Conservation (phyloP, 805 yeast species). For the Myxozyma sirexii region DNA sequence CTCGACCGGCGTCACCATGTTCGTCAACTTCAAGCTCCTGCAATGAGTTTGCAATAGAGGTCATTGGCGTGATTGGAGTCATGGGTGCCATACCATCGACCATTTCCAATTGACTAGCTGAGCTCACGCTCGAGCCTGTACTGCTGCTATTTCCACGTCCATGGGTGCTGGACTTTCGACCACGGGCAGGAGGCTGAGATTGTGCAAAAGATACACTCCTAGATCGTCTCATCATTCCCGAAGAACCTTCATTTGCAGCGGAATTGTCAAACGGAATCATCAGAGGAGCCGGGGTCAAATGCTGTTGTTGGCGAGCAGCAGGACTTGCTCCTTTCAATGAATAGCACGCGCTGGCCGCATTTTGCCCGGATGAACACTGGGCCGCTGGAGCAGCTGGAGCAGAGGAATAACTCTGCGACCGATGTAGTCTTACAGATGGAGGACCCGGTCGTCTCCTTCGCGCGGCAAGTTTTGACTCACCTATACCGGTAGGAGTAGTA, state of each 20-base stretch:
- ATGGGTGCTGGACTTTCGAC: constrained; percentile 14
- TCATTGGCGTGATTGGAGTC: constrained; percentile 13
- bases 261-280: constrained; percentile 1
- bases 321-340: too few relatives aligned
- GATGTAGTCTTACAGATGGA: constrained; percentile 25
- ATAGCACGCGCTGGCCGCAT: too few relatives aligned
- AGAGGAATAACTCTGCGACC: constrained; percentile 28
- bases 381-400: too few relatives aligned
- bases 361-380: too few relatives aligned
- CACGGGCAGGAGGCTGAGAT: constrained; percentile 14
- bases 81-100: constrained; percentile 4
- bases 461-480: constrained; percentile 24
- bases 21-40: constrained; percentile 20
- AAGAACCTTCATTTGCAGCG: background rate
- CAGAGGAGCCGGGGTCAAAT: background rate
- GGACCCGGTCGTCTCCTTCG: constrained; percentile 28
- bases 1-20: constrained; percentile 17
- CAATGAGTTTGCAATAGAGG: constrained; percentile 3
- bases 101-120: background rate
- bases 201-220: constrained; percentile 28
- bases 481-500: background rate
- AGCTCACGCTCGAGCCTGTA: constrained; percentile 2
- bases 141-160: background rate
- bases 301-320: background rate
- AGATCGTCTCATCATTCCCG: constrained; percentile 21